Base-by-base conservation (phyloP, 2,329 filamentous ascomycete genomes). In the Arthroderma uncinatum region DNA sequence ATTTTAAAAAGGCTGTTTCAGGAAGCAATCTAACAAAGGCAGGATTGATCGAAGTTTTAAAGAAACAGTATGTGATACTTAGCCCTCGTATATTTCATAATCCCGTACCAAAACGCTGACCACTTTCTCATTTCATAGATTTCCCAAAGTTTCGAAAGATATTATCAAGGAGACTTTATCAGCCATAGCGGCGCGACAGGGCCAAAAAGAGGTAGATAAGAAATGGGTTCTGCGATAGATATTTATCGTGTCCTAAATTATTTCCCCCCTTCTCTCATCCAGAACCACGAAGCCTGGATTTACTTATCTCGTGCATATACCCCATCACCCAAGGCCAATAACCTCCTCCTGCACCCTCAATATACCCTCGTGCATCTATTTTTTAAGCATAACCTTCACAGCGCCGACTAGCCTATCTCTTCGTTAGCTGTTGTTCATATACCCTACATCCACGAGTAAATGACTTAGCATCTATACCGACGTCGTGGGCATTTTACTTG, bases 21-120 rank as follows among this genome's bases (percentile, higher is more conserved):
- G 86, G 83, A 16, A 86, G 82, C 61, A 80, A 86, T 71, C 74
- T 89, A 53, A 87, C 82, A 39, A 93, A 93, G 71, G 71, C 83
- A 1, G 88, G 86, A 6, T 73, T 93, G 63, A 77, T 89, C 7
- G 88, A 92, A 69, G 78, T 86, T 4, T 70, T 94, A 59, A 88
- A 89, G 70, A 84, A 86, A 66, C 78, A 82, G 74, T 81, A 70
- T 59, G 74, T 64, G n/a, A 19, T 7, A 6, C 4, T 25, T 30
- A 1, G 8, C 6, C 5, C 4, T 33, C 19, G 23, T 8, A 6
- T 33, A 19, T 6, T 16, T 12, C 14, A 30, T 14, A 28, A n/a
- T n/a, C 2, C 23, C 12, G 7, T 16, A 16, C 2, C 33, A 16
- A 44, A 4, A 23, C 10, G 19, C 40, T 55, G 28, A 57, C 40